Evolutionary conservation across 495 filamentous ascomycete species (phyloP), one percentile per base, ranked within the genome.

Genomic region (Daldinia concentrica): DNA sequence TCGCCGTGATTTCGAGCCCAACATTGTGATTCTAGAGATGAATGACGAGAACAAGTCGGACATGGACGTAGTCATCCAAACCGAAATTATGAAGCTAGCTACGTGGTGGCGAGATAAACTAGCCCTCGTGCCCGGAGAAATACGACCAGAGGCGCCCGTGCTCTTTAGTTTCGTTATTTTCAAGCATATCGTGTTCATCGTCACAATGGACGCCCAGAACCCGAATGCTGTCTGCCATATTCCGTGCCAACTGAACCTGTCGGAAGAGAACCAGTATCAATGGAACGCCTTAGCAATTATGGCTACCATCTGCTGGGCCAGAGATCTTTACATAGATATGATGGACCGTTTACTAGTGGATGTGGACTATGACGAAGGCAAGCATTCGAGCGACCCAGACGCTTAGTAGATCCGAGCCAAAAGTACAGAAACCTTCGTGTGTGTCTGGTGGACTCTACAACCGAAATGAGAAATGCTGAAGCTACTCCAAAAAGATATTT

Each of bases 211-310:
- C 52, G 68, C 68, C 9, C 11, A 68, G 1, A 68, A 76, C 22
- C 66, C 71, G 29, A 22, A 55, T 1, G 73, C 76, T 19, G 37
- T 41, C n/a, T 74, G 72, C 15, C 71, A 72, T 12, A 62, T 78
- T 17, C 71, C 76, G 26, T 74, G 68, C 34, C 73, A 73, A 32
- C 60, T 78, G 22, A 68, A 78, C 45, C 59, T 78, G 34, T 75
- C 71, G 17, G 76, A 76, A 58, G 63, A 26, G 51, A 76, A 70
- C 30, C 76, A 78, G 56, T 57, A 74, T 19, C 74, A 76, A 30
- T 78, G 76, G 76, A 78, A 78, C 50, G 70, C 76, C 11, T 55
- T 78, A 52, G 76, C 76, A 17, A 73, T 78, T 15, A 59, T 78
- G 65, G 74, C 69, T 12, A 78, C 76, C n/a, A 50, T 76, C 22